Evolutionary conservation across 257 asterid species (phyloP).

Genomic region (Petrea volubilis): DNA sequence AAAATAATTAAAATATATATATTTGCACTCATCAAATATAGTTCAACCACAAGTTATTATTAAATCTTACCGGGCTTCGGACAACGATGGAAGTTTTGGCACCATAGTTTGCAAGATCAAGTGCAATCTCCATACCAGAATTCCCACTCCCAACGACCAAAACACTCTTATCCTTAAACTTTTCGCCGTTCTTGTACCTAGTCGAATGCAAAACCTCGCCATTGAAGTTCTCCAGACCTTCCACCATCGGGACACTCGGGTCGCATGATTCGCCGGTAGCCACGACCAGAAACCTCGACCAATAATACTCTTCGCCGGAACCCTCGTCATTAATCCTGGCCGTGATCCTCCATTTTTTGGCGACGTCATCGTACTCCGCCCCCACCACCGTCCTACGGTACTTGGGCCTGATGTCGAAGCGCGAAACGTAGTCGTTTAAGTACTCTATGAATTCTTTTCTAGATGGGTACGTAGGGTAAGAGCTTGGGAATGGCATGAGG

Average conservation of each 20-base stretch:
- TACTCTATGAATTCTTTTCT: conserved; percentile 38
- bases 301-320: conserved; percentile 43
- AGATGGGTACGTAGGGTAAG: conserved; percentile 49
- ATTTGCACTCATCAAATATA: too few relatives aligned
- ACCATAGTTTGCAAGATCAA: conserved; percentile 64
- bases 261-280: conserved; percentile 74
- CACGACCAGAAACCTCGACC: conserved; percentile 60
- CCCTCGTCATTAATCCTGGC: conserved; percentile 39
- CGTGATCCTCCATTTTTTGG: conserved; percentile 46
- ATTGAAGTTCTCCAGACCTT: conserved; percentile 45
- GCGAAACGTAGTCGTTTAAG: conserved; percentile 58
- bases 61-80: conserved; percentile 70
- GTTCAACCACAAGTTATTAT: too few relatives aligned
- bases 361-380: conserved; percentile 38
- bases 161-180: conserved; percentile 37
- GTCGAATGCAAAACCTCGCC: conserved; percentile 78
- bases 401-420: conserved; percentile 42
- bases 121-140: conserved; percentile 86
- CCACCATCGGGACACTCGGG: conserved; percentile 46
- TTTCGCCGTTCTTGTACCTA: conserved; percentile 46
- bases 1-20: too few relatives aligned
- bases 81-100: conserved; percentile 66
- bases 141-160: conserved; percentile 89
- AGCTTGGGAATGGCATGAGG: conserved; percentile 44
- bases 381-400: conserved; percentile 44